Evolutionary conservation across 768 basidiomycete genomes (phyloP), one percentile per base, ranked within the genome.

Genomic region (Russula ochroleuca): DNA sequence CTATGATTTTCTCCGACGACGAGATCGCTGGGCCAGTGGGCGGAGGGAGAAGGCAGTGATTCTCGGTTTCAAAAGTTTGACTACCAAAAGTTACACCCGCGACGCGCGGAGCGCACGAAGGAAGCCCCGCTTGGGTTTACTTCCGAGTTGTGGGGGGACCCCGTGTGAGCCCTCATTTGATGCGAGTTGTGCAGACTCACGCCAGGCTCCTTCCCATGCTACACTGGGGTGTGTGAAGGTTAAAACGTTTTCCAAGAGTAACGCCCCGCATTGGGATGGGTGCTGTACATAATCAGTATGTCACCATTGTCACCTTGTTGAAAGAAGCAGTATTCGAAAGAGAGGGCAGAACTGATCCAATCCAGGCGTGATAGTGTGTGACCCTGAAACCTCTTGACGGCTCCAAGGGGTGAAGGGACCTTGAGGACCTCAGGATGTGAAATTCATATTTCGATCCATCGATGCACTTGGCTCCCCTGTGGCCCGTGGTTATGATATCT

Each of bases 171-270:
- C 47, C n/a, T 48, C 50, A 6, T 59, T 45, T 17, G 50, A 53
- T 60, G 52, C 19, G 57, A 5, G 51, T 21, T 38, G 6, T 48
- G 57, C 51, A 41, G 37, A 53, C 37, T 25, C 50, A 47, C 37
- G 47, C 43, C 53, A 49, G 52, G 57, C 57, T 64, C 63, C 63
- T 64, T 60, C 53, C 63, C 59, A 57, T 55, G 57, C 45, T 14
- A 43, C 11, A 47, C 48, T 35, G 57, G 53, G 52, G 23, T 40
- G 52, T 52, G 57, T 47, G 41, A 63, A 56, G 41, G 54, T 41
- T 55, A 56, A 43, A 38, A 54, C 19, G 8, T 37, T 40, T 40
- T 55, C 25, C 38, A 25, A 55, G 37, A 15, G 17, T 17, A 31
- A 54, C 23, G 15, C 23, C 54, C 53, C 54, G 38, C 23, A 55